Conservation (phyloP, 2,329 filamentous ascomycete species). For the Aspergillus ruber region DNA sequence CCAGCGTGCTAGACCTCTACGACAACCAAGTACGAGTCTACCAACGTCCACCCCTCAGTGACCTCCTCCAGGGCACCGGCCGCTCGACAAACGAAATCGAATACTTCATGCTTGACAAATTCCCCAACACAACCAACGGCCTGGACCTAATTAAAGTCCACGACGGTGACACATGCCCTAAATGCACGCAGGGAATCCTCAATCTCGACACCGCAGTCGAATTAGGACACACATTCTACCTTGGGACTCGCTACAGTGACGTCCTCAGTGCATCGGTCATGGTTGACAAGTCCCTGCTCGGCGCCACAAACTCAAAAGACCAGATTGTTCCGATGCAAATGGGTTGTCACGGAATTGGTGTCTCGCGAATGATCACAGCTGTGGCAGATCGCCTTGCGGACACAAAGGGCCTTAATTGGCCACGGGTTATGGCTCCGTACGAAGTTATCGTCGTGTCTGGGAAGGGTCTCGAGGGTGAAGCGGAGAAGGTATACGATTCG, state of each 20-base stretch:
- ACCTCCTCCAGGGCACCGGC: constrained; percentile 24
- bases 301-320: constrained; percentile 19
- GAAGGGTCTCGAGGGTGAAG: constrained; percentile 44
- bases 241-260: constrained; percentile 80
- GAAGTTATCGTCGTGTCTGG: constrained; percentile 62
- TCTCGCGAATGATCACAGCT: constrained; percentile 83
- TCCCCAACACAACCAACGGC: constrained; percentile 35
- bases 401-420: constrained; percentile 75
- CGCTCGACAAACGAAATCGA: constrained; percentile 25
- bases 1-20: constrained; percentile 33
- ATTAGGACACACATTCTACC: constrained; percentile 89
- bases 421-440: constrained; percentile 76
- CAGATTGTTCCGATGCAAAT: constrained; percentile 64
- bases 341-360: constrained; percentile 94
- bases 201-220: constrained; percentile 70
- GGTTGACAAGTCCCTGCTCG: constrained; percentile 27
- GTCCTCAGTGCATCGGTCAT: constrained; percentile 62
- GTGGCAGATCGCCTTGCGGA: constrained; percentile 72
- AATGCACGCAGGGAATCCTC: constrained; percentile 59
- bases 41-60: constrained; percentile 32
- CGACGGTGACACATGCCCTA: constrained; percentile 65
- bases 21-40: constrained; percentile 36
- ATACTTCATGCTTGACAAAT: constrained; percentile 29
- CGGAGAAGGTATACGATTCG: constrained; percentile 57
- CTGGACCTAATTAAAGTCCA: constrained; percentile 61